Evolutionary conservation across 805 yeast genomes (phyloP).

Genomic region (Kodamaea laetipori): DNA sequence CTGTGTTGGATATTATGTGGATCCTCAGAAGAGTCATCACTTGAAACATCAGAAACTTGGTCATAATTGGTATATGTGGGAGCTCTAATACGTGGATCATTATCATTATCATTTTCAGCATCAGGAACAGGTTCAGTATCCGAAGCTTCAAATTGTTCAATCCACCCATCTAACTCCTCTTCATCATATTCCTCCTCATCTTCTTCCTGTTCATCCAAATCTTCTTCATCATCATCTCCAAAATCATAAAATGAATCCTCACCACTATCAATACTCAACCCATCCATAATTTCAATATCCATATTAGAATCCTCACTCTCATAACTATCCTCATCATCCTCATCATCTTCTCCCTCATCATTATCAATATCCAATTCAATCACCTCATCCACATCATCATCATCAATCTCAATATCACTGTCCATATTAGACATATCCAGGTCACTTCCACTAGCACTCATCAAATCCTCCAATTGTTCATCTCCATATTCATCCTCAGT

Average conservation of each 20-base stretch:
- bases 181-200: slow-evolving; percentile 38
- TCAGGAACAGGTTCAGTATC: slow-evolving; percentile 19
- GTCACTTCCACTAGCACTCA: slow-evolving; percentile 41
- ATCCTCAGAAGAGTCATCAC: too few species aligned
- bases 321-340: slow-evolving; percentile 45
- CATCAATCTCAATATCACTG: slow-evolving; percentile 20
- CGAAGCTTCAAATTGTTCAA: slow-evolving; percentile 38
- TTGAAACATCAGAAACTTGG: too few species aligned
- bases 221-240: slow-evolving; percentile 21
- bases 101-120: slow-evolving; percentile 6
- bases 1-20: background rate
- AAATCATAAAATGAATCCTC: slow-evolving; percentile 25
- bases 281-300: slow-evolving; percentile 41
- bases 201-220: background rate
- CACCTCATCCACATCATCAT: slow-evolving; percentile 14
- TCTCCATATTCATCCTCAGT: slow-evolving; percentile 48
- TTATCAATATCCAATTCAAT: slow-evolving; percentile 15
- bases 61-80: slow-evolving; percentile 1
- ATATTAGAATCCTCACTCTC: slow-evolving; percentile 35
- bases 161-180: slow-evolving; percentile 44
- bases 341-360: slow-evolving; percentile 21
- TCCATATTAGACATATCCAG: slow-evolving; percentile 28
- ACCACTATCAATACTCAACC: slow-evolving; percentile 31
- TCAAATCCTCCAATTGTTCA: slow-evolving; percentile 7
- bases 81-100: background rate